A percentile compares a stretch with the other conserved stretches of the same genome.
Conservation (phyloP, 139 green algal species). For the Chlamydomonas sp. region DNA sequence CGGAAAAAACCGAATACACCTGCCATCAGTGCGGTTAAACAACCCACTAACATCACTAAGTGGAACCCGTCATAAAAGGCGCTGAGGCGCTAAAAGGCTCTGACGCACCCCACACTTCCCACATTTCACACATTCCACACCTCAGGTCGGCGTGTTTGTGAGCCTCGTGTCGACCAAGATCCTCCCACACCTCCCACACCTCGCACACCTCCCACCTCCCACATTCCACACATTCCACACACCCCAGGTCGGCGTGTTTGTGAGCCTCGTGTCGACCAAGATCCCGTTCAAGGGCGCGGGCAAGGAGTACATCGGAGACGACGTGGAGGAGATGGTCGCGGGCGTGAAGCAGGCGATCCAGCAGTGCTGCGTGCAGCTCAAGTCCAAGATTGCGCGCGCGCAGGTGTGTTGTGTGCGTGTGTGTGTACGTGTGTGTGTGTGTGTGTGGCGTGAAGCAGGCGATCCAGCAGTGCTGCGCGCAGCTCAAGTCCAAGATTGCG, state of each 20-base stretch:
- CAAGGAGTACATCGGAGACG: constrained; percentile 98
- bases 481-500: constrained; percentile 76
- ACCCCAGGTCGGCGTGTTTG: constrained; percentile 94
- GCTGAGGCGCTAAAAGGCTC: too few relatives aligned
- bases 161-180: too few relatives aligned
- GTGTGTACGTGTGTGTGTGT: neutral
- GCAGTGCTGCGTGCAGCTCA: constrained; percentile 8
- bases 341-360: constrained; percentile 76
- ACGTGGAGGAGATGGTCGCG: constrained; percentile 84
- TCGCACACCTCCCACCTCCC: too few relatives aligned
- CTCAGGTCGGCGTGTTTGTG: constrained; percentile 94
- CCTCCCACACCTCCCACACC: too few relatives aligned
- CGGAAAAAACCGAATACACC: too few relatives aligned
- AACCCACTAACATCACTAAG: too few relatives aligned
- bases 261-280: constrained; percentile 93
- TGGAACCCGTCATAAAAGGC: too few relatives aligned
- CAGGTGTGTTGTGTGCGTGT: neutral
- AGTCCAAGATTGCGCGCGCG: too few relatives aligned
- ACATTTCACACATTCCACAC: too few relatives aligned
- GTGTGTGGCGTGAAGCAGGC: constrained; percentile 68
- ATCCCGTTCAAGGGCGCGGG: constrained; percentile 97
- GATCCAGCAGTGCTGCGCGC: constrained; percentile 36
- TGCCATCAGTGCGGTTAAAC: too few relatives aligned
- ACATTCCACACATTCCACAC: too few relatives aligned
- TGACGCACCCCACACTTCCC: too few relatives aligned